A percentile compares a stretch with the other conserved stretches of the same genome.
These are phyloP conservation scores for Penicillium sp. DNA, from an alignment of 2,329 filamentous ascomycete genomes.

Conservation along the genomic window DNA sequence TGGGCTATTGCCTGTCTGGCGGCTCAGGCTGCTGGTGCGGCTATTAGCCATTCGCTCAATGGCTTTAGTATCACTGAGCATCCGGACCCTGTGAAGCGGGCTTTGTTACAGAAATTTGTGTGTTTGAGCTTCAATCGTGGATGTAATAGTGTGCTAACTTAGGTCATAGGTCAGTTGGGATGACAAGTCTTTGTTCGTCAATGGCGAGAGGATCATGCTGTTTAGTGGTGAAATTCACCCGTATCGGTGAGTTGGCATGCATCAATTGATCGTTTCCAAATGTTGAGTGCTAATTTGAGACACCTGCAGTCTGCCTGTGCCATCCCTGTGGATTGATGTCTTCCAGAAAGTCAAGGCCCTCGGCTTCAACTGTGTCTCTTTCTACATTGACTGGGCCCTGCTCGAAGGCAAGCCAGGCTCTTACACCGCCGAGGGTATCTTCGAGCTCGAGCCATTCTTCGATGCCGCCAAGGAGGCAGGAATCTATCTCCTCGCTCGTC, in stretches of 20 bases:
- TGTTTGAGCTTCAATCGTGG: slow-evolving; percentile 21
- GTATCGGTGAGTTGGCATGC: slow-evolving; percentile 49
- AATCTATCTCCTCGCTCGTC: slow-evolving; percentile 73
- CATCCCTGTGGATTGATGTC: slow-evolving; percentile 67
- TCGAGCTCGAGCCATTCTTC: slow-evolving; percentile 74
- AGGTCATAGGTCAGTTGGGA: slow-evolving; percentile 66
- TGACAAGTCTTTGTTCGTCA: slow-evolving; percentile 68
- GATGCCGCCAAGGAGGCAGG: slow-evolving; percentile 72
- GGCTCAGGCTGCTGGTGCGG: slow-evolving; percentile 49
- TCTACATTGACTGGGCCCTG: slow-evolving; percentile 78
- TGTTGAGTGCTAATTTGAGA: slow-evolving; percentile 2
- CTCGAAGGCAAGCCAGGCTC: slow-evolving; percentile 72
- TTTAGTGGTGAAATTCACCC: slow-evolving; percentile 76
- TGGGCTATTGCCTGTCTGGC: slow-evolving; percentile 43
- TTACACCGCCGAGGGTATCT: slow-evolving; percentile 71
- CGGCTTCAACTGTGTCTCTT: slow-evolving; percentile 77
- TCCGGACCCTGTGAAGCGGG: slow-evolving; percentile 46
- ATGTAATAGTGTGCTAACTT: slow-evolving; percentile 1
- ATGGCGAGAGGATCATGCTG: slow-evolving; percentile 69
- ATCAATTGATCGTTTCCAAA: neutral
- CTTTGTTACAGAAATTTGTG: slow-evolving; percentile 59
- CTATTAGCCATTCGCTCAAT: slow-evolving; percentile 53
- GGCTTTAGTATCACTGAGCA: slow-evolving; percentile 49
- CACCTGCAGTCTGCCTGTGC: slow-evolving; percentile 56
- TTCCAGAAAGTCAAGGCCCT: slow-evolving; percentile 82